Evolutionary conservation across 1,284 basidiomycete species (phyloP), one percentile per base, ranked within the genome.

Genomic region (Puccinia novopanici): DNA sequence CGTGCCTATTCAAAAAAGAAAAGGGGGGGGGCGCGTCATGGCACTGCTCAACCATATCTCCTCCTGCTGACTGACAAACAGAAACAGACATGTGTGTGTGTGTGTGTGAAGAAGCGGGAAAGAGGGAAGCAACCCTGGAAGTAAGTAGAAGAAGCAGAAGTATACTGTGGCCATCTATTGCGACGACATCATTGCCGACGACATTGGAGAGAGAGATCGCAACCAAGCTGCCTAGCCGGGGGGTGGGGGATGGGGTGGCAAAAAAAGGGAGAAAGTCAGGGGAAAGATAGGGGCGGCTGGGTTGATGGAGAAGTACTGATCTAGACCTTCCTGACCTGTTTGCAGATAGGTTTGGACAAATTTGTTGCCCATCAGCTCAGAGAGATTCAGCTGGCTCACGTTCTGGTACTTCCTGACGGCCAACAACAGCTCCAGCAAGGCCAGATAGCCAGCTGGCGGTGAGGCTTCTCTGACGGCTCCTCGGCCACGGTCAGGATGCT

Each of bases 1-100:
- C 84, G 22, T 81, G 84, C 48, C 82, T 84, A 19, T 82, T 19
- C 55, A 82, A 24, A 82, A 83, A 22, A 78, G 82, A 27, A 55
- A 81, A 54, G n/a, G n/a, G n/a, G n/a, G n/a, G n/a, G n/a, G n/a
- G n/a, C n/a, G n/a, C n/a, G n/a, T n/a, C n/a, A n/a, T n/a, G n/a
- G n/a, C n/a, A n/a, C n/a, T n/a, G n/a, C n/a, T n/a, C n/a, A n/a
- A n/a, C n/a, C n/a, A n/a, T 82, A 84, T 48, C 79, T 83, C n/a
- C 81, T 65, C 82, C 83, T 19, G 76, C 75, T 6, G 71, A 15
- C 63, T 81, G 30, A 77, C 82, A 22, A 55, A 71, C 75, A 77
- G 73, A 82, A 74, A 63, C 80, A 59, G 30, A 78, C 82, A 17
- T 67, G 82, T 45, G 45, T 45, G 45, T 45, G 45, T 45, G 45